Base-by-base conservation (phyloP, 495 filamentous ascomycete genomes). In the Parmelia sp. region DNA sequence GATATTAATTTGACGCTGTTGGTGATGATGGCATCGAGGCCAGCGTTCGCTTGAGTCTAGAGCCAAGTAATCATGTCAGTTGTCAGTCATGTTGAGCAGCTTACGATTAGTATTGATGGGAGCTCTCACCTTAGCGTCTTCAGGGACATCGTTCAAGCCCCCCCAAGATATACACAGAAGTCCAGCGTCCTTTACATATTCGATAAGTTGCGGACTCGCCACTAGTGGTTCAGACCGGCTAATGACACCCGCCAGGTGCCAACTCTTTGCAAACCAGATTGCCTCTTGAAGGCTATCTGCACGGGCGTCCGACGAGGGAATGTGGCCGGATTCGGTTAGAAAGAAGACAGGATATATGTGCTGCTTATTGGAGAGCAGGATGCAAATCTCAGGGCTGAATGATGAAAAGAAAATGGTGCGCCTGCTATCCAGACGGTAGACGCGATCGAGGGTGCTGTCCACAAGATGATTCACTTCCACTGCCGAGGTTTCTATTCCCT, bases 221-320 rank as follows among this genome's bases (percentile, higher is more conserved):
- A 39, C 42, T 27, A 79, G 57, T 51, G 73, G 66, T 57, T 78
- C 74, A 4, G 71, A 73, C 14, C 69, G 67, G 23, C 72, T 69
- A 44, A 78, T 70, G 55, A 79, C 64, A 6, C 77, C 77, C 23
- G 66, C 44, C 17, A 79, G 68, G 35, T 64, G 63, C 74, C 77
- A 79, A 21, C 62, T 63, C 51, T 63, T 67, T 10, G 77, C 75
- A 63, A 79, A 79, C 27, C 69, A 66, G 27, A 79, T 66, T 9
- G 75, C 77, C 23, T 68, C 67, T 68, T 77, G 74, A 7, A 79
- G 58, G 60, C 72, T 78, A 56, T 68, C 68, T 17, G 71, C 73
- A 14, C 77, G 69, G 23, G 66, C 70, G 55, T 77, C 75, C 17
- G 58, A 53, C 21, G 68, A 68, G 29, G 61, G 58, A 45, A 71